Conservation (phyloP, 345 rosid species). For the Acer saccharum region DNA sequence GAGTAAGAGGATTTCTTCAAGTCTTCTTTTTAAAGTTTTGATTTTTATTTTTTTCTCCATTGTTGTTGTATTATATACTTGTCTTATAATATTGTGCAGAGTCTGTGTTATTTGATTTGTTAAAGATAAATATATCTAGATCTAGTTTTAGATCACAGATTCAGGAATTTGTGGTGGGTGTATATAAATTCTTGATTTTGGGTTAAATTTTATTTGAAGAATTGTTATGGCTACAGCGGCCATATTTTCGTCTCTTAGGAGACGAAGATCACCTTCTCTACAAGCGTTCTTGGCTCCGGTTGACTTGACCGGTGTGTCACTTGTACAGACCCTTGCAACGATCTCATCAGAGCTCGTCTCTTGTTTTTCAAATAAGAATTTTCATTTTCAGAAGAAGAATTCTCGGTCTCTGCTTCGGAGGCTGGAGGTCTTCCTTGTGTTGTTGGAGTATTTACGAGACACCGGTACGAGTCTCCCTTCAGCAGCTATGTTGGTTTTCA, state of each 20-base stretch:
- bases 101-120: not conserved
- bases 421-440: conserved; percentile 61
- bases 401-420: conserved; percentile 74
- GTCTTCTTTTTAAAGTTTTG: not conserved
- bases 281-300: conserved; percentile 87
- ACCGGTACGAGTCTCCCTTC: conserved; percentile 43
- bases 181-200: not conserved
- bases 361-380: conserved; percentile 38
- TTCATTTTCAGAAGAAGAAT: conserved; percentile 72
- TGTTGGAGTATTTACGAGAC: conserved; percentile 67
- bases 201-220: not conserved
- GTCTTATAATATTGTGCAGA: not conserved
- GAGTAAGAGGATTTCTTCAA: not conserved
- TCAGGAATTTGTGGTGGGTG: not conserved
- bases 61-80: conserved; percentile 17
- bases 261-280: conserved; percentile 75
- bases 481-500: conserved; percentile 67
- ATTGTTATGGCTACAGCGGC: conserved; percentile 75
- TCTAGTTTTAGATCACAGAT: not conserved
- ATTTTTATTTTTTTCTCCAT: conserved; percentile 4
- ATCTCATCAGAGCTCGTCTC: conserved; percentile 64
- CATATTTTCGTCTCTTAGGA: conserved; percentile 76
- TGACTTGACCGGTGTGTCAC: conserved; percentile 69
- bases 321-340: conserved; percentile 64
- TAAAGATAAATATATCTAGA: too few relatives aligned